Base-by-base conservation (phyloP, 371 early-diverging fungal species). In the Capillidium heterosporum region DNA sequence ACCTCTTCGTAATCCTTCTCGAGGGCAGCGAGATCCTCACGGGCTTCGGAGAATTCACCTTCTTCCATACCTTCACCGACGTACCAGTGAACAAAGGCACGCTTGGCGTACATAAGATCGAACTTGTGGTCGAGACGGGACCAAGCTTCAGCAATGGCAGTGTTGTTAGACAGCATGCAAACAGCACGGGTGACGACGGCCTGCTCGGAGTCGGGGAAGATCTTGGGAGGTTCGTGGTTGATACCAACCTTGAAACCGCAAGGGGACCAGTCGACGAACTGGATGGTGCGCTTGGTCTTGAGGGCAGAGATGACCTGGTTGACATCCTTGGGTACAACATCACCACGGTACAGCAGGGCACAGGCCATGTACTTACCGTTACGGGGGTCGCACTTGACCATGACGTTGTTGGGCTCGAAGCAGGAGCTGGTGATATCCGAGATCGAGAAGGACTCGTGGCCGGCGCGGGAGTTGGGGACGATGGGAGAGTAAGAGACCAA, bases 1-100 rank as follows among this genome's bases (percentile, higher is more conserved):
- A 95, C 93, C 74, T 94, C 94, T 70, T 94, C 91, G 77, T 98
- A 99, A 74, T 99, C 99, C 81, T 91, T 90, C 78, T 98, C 98
- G 56, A 99, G 87, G 57, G 95, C 94, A 64, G 96, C 98, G 76
- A 99, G 82, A 72, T 99, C 94, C 76, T 99, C 99, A 73, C 98
- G 89, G 62, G 99, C 99, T 82, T 98, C 99, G 60, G 89, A 90
- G 85, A 98, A 98, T 76, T 98, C 99, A 71, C 99, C 99, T 73
- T 89, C 89, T 63, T 89, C 87, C 87, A 87, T 87, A 76, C 97
- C 97, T 74, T 96, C 97, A 66, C 97, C 94, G 58, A 96, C 97
- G 74, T 92, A 96, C 97, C 97, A 96, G 78, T 96, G 97, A 49
- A 96, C 94, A 68, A 96, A 96, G 57, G 97, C 96, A 70, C 94